phyloP scores from a whole-genome alignment of 139 green algal genomes.

The Closterium sp. region DNA sequence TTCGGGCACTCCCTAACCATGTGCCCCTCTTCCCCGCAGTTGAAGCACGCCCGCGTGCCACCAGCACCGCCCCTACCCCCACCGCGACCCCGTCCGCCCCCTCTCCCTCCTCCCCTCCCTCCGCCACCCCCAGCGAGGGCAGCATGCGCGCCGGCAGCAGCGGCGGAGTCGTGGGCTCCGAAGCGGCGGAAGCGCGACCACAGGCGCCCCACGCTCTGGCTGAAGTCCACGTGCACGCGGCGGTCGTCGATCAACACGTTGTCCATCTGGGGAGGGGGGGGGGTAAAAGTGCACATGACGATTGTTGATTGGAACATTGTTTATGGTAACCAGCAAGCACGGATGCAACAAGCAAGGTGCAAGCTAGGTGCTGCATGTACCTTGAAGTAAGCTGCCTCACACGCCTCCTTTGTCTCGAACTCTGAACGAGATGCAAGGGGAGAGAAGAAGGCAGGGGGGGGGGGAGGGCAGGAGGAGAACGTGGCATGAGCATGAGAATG shows the following conservation, averaged over 20 bases:
- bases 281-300: background rate
- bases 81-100: background rate
- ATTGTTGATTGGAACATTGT: background rate
- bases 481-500: no score
- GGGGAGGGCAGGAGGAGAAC: background rate
- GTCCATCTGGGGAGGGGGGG: slow-evolving; percentile 86
- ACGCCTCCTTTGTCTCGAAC: slow-evolving; percentile 74
- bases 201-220: slow-evolving; percentile 85
- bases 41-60: background rate
- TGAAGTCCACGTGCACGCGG: slow-evolving; percentile 91
- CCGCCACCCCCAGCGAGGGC: background rate
- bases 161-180: slow-evolving; percentile 20
- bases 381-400: slow-evolving; percentile 67
- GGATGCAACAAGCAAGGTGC: no score
- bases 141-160: background rate
- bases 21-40: background rate
- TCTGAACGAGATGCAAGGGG: background rate
- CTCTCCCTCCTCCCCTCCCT: background rate
- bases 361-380: background rate
- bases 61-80: background rate
- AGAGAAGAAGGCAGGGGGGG: background rate
- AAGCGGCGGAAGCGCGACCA: slow-evolving; percentile 83
- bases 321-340: background rate
- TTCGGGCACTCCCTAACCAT: background rate
- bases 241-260: slow-evolving; percentile 98